Evolutionary conservation across 805 yeast species (phyloP), one percentile per base, ranked within the genome.

Genomic region (Pachysolen tannophilus): DNA sequence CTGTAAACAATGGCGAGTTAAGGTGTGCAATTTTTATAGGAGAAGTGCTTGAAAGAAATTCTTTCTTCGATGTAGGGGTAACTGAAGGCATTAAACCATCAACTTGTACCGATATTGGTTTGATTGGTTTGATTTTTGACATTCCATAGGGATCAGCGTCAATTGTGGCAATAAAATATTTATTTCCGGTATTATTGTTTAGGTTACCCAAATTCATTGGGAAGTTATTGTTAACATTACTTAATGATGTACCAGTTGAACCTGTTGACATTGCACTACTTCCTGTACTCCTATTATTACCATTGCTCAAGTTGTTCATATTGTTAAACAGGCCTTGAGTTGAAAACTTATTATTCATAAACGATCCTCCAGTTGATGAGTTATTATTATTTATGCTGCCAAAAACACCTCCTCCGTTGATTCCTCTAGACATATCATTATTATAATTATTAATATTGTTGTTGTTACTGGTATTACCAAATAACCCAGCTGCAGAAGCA

Each of bases 141-240:
- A 18, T 61, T 53, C 61, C 61, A 30, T 53, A 56, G 21, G 60
- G 58, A 39, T 49, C 51, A 11, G 30, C 38, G 11, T 38, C 32
- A 42, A 31, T 16, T 28, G 30, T 33, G 34, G 27, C 10, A 6
- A 14, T 15, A 28, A 28, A 20, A 20, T 23, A 20, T 30, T 30
- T 23, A 24, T 10, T 32, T 18, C 6, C 23, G 28, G 11, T 32
- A 24, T 23, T 36, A 5, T 38, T 19, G 16, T 33, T 28, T 3
- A 33, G 11, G 17, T 30, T 37, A 19, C 36, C 29, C 18, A 13
- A 24, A 8, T 18, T 21, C 7, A 23, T 26, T 11, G 27, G 13
- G 19, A 17, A 21, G n/a, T 18, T 20, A 8, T 15, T 20, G 17
- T 26, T 28, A n/a, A n/a, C n/a, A n/a, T n/a, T n/a, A n/a, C n/a